A percentile compares a stretch with the other conserved stretches of the same genome.
phyloP scores from a whole-genome alignment of 768 basidiomycete species.

The Paxillus involutus region DNA sequence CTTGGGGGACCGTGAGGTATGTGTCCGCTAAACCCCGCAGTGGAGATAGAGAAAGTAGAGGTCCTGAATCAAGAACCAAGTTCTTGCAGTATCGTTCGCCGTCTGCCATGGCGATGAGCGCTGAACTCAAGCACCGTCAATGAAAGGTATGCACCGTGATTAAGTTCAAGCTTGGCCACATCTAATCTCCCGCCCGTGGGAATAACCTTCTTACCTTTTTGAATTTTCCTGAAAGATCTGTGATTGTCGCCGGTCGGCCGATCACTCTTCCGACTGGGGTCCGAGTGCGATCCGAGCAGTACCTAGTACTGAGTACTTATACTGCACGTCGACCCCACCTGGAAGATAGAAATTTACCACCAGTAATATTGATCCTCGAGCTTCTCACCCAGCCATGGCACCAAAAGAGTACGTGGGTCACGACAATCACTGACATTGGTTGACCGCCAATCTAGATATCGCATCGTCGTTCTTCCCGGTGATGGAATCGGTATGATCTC shows the following conservation, averaged over 20 bases:
- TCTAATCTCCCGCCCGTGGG: conserved; percentile 1
- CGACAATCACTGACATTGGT: conserved; percentile 1
- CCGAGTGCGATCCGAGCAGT: too few species aligned
- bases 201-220: background rate
- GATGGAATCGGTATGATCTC: conserved; percentile 85
- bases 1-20: conserved; percentile 88
- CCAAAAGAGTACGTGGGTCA: conserved; percentile 41
- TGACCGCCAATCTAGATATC: conserved; percentile 54
- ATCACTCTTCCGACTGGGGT: background rate
- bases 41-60: conserved; percentile 84
- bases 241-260: too few species aligned
- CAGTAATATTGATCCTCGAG: background rate
- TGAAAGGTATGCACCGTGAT: background rate
- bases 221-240: too few species aligned
- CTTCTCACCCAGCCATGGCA: conserved; percentile 32
- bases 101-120: conserved; percentile 21
- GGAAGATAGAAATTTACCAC: too few species aligned
- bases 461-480: conserved; percentile 87
- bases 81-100: conserved; percentile 58
- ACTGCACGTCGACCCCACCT: too few species aligned
- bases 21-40: conserved; percentile 85
- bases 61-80: conserved; percentile 92
- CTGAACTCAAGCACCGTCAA: background rate
- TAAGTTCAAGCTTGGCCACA: background rate
- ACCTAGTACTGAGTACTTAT: too few species aligned